Percentiles rank a stretch among this genome's conserved stretches.
Conservation (phyloP, 768 basidiomycete species). For the Galerina sulciceps region DNA sequence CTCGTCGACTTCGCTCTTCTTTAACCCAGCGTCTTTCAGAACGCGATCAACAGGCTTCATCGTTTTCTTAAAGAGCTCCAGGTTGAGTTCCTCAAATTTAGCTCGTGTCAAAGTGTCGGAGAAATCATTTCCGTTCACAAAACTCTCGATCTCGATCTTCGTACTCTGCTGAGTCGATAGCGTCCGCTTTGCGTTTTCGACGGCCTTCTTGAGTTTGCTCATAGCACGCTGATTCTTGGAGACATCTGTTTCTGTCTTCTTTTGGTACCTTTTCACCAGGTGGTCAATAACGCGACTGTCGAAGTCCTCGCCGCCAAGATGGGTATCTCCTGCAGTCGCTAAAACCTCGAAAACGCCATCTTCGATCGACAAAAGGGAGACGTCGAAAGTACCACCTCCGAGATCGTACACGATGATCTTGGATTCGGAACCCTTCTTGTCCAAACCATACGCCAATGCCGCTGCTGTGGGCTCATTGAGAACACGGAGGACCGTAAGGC, state of each 20-base stretch:
- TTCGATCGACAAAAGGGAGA: constrained; percentile 69
- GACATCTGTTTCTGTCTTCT: constrained; percentile 67
- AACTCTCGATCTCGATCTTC: constrained; percentile 68
- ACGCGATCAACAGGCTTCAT: constrained; percentile 88
- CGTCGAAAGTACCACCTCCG: constrained; percentile 77
- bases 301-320: constrained; percentile 73
- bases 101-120: constrained; percentile 80
- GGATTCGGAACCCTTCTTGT: constrained; percentile 60
- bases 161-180: constrained; percentile 54
- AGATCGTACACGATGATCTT: constrained; percentile 75
- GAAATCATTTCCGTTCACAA: constrained; percentile 78
- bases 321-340: constrained; percentile 74
- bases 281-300: constrained; percentile 77
- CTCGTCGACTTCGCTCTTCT: constrained; percentile 79
- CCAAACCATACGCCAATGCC: constrained; percentile 71
- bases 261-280: constrained; percentile 70
- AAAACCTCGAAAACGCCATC: constrained; percentile 75
- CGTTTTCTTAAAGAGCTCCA: constrained; percentile 82
- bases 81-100: constrained; percentile 86
- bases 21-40: constrained; percentile 78
- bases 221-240: constrained; percentile 64
- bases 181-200: constrained; percentile 77
- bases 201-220: constrained; percentile 71
- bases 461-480: constrained; percentile 76
- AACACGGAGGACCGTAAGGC: constrained; percentile 66